These are phyloP conservation scores for Colletotrichum horii DNA, from an alignment of 2,329 filamentous ascomycete genomes.

Conservation along the genomic window DNA sequence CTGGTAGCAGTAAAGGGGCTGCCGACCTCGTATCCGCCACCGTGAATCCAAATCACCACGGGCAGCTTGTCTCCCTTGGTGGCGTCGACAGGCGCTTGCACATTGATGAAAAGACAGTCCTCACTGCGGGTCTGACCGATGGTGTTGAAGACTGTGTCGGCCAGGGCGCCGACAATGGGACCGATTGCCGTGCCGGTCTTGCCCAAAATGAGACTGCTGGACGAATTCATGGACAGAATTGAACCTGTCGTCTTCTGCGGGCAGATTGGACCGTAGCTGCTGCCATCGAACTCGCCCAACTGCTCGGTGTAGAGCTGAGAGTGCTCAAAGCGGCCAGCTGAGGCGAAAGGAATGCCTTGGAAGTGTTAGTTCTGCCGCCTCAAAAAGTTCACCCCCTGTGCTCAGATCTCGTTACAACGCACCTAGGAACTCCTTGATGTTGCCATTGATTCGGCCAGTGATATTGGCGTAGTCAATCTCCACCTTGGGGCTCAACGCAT, in stretches of 20 bases:
- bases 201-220: background rate
- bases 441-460: background rate
- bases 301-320: background rate
- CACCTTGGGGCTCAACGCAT: background rate
- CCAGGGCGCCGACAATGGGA: background rate
- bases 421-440: constrained; percentile 2
- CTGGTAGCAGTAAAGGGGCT: constrained; percentile 18
- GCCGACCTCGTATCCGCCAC: constrained; percentile 37
- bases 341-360: constrained; percentile 4
- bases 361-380: background rate
- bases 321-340: constrained; percentile 3
- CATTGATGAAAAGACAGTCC: constrained; percentile 56
- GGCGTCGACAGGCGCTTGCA: constrained; percentile 51
- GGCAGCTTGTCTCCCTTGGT: constrained; percentile 43
- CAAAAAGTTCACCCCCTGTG: accelerated
- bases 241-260: background rate
- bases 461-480: constrained; percentile 1
- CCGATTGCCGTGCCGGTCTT: background rate
- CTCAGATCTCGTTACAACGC: background rate
- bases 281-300: background rate
- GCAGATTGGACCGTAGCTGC: background rate
- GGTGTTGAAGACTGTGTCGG: constrained; percentile 1
- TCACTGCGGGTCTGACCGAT: constrained; percentile 33
- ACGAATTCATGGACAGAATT: background rate
- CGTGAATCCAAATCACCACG: constrained; percentile 43